phyloP scores from a whole-genome alignment of 495 filamentous ascomycete genomes.

The Recurvomyces mirabilis region DNA sequence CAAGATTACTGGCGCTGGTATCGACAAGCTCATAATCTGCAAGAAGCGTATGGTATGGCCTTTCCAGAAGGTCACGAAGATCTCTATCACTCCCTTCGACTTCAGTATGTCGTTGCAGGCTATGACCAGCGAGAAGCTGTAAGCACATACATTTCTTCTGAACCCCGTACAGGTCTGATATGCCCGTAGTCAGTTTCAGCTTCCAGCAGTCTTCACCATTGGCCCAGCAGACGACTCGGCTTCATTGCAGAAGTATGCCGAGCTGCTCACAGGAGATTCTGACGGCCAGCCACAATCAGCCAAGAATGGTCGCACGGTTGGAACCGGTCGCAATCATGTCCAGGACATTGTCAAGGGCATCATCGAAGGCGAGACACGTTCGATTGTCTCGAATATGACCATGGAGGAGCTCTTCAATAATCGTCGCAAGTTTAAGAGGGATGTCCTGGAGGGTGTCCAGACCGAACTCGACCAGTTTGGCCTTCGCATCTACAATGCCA shows the following conservation, averaged over 20 bases:
- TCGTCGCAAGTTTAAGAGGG: slow-evolving; percentile 65
- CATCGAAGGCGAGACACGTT: slow-evolving; percentile 75
- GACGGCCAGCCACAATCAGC: slow-evolving; percentile 33
- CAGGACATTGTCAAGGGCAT: slow-evolving; percentile 81
- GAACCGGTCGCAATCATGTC: slow-evolving; percentile 47
- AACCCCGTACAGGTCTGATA: no score
- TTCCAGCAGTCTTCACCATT: slow-evolving; percentile 77
- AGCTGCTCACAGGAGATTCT: slow-evolving; percentile 53
- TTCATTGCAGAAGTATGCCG: slow-evolving; percentile 64
- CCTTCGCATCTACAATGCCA: slow-evolving; percentile 53
- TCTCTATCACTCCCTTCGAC: slow-evolving; percentile 55
- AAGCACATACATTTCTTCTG: no score
- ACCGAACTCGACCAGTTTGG: slow-evolving; percentile 37
- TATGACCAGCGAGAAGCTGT: slow-evolving; percentile 72
- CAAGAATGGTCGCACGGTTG: slow-evolving; percentile 26
- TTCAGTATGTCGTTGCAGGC: slow-evolving; percentile 33
- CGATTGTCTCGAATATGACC: slow-evolving; percentile 67
- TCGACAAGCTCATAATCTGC: slow-evolving; percentile 56
- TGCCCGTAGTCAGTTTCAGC: slow-evolving; percentile 55
- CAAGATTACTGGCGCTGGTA: slow-evolving; percentile 52
- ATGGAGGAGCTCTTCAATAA: slow-evolving; percentile 82
- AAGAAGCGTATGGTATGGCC: slow-evolving; percentile 45
- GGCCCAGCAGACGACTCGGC: slow-evolving; percentile 58
- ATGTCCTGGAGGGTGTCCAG: slow-evolving; percentile 69
- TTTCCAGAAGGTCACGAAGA: slow-evolving; percentile 34